Percentiles rank a stretch among this genome's conserved stretches.
Conservation (phyloP, 352 stramenopile genomes). For the Pythium phragmitis region DNA sequence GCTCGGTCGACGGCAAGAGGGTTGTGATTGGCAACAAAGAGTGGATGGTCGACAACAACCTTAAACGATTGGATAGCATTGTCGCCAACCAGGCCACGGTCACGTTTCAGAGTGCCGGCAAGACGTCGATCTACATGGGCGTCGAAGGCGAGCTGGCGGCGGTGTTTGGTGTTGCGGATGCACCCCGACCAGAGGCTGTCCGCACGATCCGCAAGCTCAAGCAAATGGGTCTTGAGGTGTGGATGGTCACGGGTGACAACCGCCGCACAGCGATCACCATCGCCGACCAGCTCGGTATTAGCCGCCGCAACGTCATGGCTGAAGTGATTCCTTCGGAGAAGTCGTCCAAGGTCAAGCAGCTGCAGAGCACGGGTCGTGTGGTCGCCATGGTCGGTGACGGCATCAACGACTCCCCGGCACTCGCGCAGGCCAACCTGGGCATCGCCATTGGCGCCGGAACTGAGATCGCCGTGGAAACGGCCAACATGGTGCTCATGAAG, state of each 20-base stretch:
- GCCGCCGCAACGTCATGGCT: conserved; percentile 90
- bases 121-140: conserved; percentile 96
- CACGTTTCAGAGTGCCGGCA: conserved; percentile 88
- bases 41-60: conserved; percentile 83
- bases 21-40: conserved; percentile 92
- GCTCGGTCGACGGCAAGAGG: conserved; percentile 60
- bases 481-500: conserved; percentile 93
- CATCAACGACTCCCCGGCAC: conserved; percentile 98
- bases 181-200: conserved; percentile 90
- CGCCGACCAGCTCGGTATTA: conserved; percentile 92
- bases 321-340: conserved; percentile 97
- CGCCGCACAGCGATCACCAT: conserved; percentile 92
- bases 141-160: conserved; percentile 75
- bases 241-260: conserved; percentile 99
- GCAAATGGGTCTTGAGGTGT: conserved; percentile 92
- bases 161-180: conserved; percentile 85
- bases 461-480: conserved; percentile 98
- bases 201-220: conserved; percentile 90
- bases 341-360: conserved; percentile 88
- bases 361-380: conserved; percentile 85
- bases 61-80: conserved; percentile 71
- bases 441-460: conserved; percentile 95
- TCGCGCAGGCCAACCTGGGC: conserved; percentile 96
- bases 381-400: conserved; percentile 98
- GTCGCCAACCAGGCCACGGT: conserved; percentile 69